These are phyloP conservation scores for Backusella australiensis DNA, from an alignment of 192 early-diverging fungal genomes.

Conservation along the genomic window DNA sequence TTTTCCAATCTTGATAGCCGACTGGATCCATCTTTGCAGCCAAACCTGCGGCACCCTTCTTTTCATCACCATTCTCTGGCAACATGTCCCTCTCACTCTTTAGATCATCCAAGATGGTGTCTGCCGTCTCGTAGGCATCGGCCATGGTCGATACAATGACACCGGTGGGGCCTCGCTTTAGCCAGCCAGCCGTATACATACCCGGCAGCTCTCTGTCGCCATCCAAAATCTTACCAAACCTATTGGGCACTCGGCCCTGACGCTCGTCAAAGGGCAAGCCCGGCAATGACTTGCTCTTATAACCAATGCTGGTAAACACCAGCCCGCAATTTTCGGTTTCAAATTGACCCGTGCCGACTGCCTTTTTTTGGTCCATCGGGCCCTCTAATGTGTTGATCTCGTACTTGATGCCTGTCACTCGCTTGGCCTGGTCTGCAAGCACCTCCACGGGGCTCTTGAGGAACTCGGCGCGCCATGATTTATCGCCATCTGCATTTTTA, in stretches of 20 bases:
- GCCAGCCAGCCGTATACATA: slow-evolving; percentile 90
- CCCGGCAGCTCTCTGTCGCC: slow-evolving; percentile 45
- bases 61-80: not conserved
- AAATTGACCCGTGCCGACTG: slow-evolving; percentile 59
- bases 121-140: slow-evolving; percentile 89
- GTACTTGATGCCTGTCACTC: slow-evolving; percentile 46
- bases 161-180: slow-evolving; percentile 92
- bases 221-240: slow-evolving; percentile 57
- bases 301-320: slow-evolving; percentile 84
- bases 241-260: slow-evolving; percentile 74
- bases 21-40: slow-evolving; percentile 47
- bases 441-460: slow-evolving; percentile 69
- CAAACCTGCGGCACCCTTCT: slow-evolving; percentile 28
- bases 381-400: slow-evolving; percentile 74
- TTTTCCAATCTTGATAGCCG: slow-evolving; percentile 78
- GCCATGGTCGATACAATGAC: slow-evolving; percentile 95
- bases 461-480: slow-evolving; percentile 75
- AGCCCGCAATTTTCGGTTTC: slow-evolving; percentile 63
- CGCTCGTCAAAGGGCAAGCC: slow-evolving; percentile 77
- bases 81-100: slow-evolving; percentile 42
- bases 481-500: slow-evolving; percentile 27
- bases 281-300: slow-evolving; percentile 66
- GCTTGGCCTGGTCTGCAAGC: not conserved
- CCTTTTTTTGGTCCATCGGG: slow-evolving; percentile 41
- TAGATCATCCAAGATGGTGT: slow-evolving; percentile 66